Conservation (phyloP, 164 flowering plant species). For the Chimonanthus salicifolius region DNA sequence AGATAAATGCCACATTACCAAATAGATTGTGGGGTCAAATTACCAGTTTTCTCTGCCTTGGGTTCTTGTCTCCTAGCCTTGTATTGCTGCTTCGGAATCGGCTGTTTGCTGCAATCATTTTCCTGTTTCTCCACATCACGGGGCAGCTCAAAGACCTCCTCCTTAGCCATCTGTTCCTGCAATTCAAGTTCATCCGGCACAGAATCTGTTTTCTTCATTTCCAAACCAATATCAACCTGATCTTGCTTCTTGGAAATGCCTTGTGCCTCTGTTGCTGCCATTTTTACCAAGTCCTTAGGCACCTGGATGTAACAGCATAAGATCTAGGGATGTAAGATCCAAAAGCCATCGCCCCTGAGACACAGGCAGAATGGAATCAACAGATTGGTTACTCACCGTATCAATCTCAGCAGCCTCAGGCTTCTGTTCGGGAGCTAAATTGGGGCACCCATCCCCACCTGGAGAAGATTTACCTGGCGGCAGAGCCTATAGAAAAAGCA, state of each 20-base stretch:
- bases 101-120: conserved; percentile 24
- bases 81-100: conserved; percentile 10
- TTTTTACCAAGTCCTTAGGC: conserved; percentile 32
- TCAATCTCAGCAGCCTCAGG: conserved; percentile 30
- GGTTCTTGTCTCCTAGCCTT: conserved; percentile 27
- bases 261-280: conserved; percentile 26
- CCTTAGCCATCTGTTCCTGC: conserved; percentile 30
- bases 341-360: neutral
- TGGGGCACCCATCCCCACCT: conserved; percentile 45
- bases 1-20: neutral
- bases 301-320: conserved; percentile 3
- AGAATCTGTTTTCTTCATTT: conserved; percentile 27
- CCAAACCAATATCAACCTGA: conserved; percentile 14
- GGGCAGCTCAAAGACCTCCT: conserved; percentile 43
- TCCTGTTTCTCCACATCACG: conserved; percentile 58
- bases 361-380: neutral
- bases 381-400: conserved; percentile 35
- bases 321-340: neutral
- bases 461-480: conserved; percentile 68
- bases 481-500: conserved; percentile 38
- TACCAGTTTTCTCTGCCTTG: conserved; percentile 56
- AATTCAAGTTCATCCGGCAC: conserved; percentile 30
- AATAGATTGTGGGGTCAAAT: conserved; percentile 1
- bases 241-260: conserved; percentile 16
- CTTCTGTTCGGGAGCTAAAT: conserved; percentile 26